phyloP scores from a whole-genome alignment of 306 rosid genomes.

The Delonix regia region DNA sequence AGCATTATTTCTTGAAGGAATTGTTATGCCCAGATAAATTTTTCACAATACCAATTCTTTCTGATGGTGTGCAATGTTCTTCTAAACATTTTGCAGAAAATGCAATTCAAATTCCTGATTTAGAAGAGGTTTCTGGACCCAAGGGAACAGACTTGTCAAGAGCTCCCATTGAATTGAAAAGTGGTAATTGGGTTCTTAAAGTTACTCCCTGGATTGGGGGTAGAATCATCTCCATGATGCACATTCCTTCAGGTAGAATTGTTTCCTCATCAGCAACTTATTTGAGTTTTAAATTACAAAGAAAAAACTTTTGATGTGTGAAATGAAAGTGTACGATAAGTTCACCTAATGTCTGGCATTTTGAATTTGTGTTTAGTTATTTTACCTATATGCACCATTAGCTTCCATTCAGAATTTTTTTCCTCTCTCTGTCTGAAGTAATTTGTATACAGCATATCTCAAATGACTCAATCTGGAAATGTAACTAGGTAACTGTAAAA shows the following conservation, averaged over 20 bases:
- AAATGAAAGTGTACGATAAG: conserved; percentile 19
- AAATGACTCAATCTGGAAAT: background rate
- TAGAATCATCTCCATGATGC: conserved; percentile 85
- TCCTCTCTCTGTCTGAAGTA: background rate
- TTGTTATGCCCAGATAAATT: background rate
- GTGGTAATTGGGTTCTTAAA: conserved; percentile 69
- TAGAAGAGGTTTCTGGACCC: conserved; percentile 61
- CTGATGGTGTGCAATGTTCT: conserved; percentile 28
- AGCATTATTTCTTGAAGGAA: conserved; percentile 17
- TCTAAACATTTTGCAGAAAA: conserved; percentile 53
- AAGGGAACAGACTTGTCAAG: conserved; percentile 66
- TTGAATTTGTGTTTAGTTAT: conserved; percentile 6
- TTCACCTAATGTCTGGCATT: background rate
- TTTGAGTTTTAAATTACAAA: background rate
- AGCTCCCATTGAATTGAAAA: conserved; percentile 79
- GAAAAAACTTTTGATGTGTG: background rate
- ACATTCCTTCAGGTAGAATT: conserved; percentile 78
- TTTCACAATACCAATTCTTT: background rate
- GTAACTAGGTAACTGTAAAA: background rate
- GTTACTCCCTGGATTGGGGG: conserved; percentile 97
- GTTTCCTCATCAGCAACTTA: conserved; percentile 24
- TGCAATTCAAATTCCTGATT: conserved; percentile 69
- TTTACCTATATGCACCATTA: background rate
- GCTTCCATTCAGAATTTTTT: background rate
- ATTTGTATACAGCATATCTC: conserved; percentile 14